Conservation (phyloP, 2,329 filamentous ascomycete species). For the Endocalyx cinctus region DNA sequence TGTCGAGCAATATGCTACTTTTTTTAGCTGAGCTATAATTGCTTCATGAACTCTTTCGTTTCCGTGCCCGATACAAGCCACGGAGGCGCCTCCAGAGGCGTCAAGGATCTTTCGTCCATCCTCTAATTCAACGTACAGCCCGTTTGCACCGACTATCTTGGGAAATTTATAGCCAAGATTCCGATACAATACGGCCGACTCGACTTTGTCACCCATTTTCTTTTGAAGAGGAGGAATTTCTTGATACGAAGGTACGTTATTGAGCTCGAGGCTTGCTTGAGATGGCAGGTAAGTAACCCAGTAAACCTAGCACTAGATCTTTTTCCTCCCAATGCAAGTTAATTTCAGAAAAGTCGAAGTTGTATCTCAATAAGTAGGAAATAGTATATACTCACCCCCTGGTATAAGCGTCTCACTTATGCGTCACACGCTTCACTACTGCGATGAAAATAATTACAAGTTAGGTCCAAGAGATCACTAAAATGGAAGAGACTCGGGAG, state of each 20-base stretch:
- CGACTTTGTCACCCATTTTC: constrained; percentile 3
- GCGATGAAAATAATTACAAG: no score
- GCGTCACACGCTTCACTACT: no score
- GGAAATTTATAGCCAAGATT: constrained; percentile 30
- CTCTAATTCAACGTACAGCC: constrained; percentile 34
- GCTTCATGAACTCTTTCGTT: constrained; percentile 36
- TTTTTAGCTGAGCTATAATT: constrained; percentile 34
- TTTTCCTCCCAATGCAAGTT: no score
- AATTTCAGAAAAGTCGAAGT: no score
- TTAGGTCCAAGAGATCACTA: no score
- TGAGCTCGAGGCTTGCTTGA: no score
- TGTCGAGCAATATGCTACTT: constrained; percentile 38
- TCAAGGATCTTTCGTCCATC: constrained; percentile 39
- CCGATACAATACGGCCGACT: constrained; percentile 35
- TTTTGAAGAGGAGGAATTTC: background rate
- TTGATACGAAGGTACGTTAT: background rate
- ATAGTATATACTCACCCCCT: no score
- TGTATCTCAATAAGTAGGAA: no score
- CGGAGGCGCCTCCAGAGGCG: constrained; percentile 41
- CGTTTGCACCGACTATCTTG: constrained; percentile 27
- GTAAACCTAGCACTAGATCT: no score
- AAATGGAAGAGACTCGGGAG: no score
- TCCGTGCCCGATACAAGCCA: constrained; percentile 42
- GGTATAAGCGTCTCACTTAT: no score
- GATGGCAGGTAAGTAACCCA: no score